Conservation (phyloP, 108 stramenopile species). For the Pseudonitzschia delicatissima region DNA sequence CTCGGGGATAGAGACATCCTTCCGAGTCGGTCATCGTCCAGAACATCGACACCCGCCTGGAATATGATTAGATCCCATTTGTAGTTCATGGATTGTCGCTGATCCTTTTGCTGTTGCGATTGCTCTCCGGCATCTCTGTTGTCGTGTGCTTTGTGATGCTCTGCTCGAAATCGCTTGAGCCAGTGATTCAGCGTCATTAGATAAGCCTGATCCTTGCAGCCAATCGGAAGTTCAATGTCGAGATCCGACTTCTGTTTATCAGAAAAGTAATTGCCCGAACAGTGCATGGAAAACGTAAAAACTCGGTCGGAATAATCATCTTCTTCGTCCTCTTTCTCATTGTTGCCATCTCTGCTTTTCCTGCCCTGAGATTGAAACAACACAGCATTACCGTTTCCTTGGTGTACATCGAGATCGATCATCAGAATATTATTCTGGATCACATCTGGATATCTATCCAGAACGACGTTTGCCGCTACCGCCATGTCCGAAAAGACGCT, state of each 20-base stretch:
- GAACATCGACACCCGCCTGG: slow-evolving; percentile 85
- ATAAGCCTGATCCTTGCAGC: slow-evolving; percentile 72
- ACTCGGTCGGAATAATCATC: slow-evolving; percentile 31
- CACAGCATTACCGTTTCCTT: slow-evolving; percentile 90
- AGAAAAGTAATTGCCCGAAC: slow-evolving; percentile 82
- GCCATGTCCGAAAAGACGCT: slow-evolving; percentile 92
- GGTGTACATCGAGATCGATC: slow-evolving; percentile 92
- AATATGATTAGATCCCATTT: slow-evolving; percentile 77
- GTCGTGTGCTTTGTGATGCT: slow-evolving; percentile 21
- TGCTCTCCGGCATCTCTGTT: too few relatives aligned
- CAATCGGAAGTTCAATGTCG: slow-evolving; percentile 78
- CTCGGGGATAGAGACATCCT: slow-evolving; percentile 54
- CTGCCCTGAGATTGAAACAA: slow-evolving; percentile 55
- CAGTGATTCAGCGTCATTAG: slow-evolving; percentile 63
- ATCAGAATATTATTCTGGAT: slow-evolving; percentile 61
- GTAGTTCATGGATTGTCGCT: background rate
- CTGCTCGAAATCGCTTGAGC: slow-evolving; percentile 52
- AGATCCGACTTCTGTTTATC: slow-evolving; percentile 69
- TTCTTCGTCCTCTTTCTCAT: background rate
- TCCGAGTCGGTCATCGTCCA: slow-evolving; percentile 76
- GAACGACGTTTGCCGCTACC: slow-evolving; percentile 84
- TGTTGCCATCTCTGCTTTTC: background rate
- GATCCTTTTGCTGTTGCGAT: too few relatives aligned
- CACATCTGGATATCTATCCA: slow-evolving; percentile 49
- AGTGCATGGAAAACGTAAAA: slow-evolving; percentile 81